Evolutionary conservation across 306 rosid genomes (phyloP).

Genomic region (Vicia villosa): DNA sequence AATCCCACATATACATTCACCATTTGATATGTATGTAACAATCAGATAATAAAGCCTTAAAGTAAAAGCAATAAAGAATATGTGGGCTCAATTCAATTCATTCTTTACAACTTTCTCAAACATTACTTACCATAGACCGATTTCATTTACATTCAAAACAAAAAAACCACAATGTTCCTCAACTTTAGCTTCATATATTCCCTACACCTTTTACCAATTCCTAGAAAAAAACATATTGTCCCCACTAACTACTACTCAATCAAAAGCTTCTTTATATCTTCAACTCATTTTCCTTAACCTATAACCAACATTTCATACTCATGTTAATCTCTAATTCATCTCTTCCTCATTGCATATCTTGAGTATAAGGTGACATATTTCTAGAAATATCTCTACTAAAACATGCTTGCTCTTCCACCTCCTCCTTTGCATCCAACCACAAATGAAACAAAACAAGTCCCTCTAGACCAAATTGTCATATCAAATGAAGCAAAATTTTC

Average conservation of each 20-base stretch:
- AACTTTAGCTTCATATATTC: too few relatives aligned
- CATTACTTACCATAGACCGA: slow-evolving; percentile 42
- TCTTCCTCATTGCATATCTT: not conserved
- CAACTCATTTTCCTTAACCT: slow-evolving; percentile 42
- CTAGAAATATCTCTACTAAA: slow-evolving; percentile 35
- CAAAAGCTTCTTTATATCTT: slow-evolving; percentile 49
- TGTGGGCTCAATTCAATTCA: slow-evolving; percentile 16
- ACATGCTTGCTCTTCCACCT: slow-evolving; percentile 51
- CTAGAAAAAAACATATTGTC: slow-evolving; percentile 51
- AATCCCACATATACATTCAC: not conserved
- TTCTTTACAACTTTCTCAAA: slow-evolving; percentile 40
- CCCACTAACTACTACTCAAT: slow-evolving; percentile 55
- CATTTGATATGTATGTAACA: not conserved
- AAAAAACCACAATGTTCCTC: not conserved
- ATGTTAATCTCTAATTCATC: not conserved
- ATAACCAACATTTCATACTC: not conserved
- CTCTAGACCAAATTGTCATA: slow-evolving; percentile 56
- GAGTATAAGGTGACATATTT: not conserved
- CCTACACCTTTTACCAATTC: slow-evolving; percentile 52
- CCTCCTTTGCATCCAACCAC: slow-evolving; percentile 39
- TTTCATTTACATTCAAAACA: slow-evolving; percentile 49
- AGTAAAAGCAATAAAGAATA: slow-evolving; percentile 19
- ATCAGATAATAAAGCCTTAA: slow-evolving; percentile 1
- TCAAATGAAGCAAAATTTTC: slow-evolving; percentile 28
- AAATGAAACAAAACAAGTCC: slow-evolving; percentile 38